Percentiles rank a stretch among this genome's conserved stretches.
These are phyloP conservation scores for Amphicarpaea edgeworthii DNA, from an alignment of 306 rosid species.

Conservation along the genomic window DNA sequence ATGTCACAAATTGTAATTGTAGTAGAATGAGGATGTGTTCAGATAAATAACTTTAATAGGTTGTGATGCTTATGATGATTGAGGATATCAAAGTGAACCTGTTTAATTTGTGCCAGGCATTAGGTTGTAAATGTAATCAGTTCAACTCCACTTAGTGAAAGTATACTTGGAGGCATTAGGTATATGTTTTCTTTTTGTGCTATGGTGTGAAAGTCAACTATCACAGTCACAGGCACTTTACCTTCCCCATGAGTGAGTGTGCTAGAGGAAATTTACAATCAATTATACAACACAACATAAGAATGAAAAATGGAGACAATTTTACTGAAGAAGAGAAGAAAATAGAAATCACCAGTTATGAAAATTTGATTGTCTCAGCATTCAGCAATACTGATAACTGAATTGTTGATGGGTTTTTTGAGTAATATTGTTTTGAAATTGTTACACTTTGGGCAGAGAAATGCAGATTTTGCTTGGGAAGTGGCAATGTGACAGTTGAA, in stretches of 20 bases:
- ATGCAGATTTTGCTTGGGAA: constrained; percentile 91
- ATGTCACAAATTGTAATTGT: neutral
- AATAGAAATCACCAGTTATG: neutral
- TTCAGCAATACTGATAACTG: too few relatives aligned
- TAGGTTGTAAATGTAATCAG: too few relatives aligned
- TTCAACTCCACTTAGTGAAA: too few relatives aligned
- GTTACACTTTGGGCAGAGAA: constrained; percentile 62
- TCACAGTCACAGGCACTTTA: neutral
- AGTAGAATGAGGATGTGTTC: neutral
- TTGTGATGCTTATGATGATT: neutral
- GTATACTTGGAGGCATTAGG: too few relatives aligned
- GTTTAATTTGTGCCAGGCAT: neutral
- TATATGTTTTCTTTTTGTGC: neutral
- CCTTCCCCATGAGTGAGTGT: neutral
- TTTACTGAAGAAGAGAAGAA: neutral
- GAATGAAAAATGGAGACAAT: constrained; percentile 22
- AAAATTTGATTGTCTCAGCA: constrained; percentile 18
- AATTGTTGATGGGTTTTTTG: too few relatives aligned
- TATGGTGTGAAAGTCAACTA: neutral
- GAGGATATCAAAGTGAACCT: constrained; percentile 20
- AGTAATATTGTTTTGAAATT: too few relatives aligned
- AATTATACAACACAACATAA: neutral
- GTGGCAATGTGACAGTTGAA: constrained; percentile 73
- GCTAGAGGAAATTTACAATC: constrained; percentile 17
- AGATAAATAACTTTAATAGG: neutral